phyloP scores from a whole-genome alignment of 2,329 filamentous ascomycete species.

The Arthrocladium fulminans region DNA sequence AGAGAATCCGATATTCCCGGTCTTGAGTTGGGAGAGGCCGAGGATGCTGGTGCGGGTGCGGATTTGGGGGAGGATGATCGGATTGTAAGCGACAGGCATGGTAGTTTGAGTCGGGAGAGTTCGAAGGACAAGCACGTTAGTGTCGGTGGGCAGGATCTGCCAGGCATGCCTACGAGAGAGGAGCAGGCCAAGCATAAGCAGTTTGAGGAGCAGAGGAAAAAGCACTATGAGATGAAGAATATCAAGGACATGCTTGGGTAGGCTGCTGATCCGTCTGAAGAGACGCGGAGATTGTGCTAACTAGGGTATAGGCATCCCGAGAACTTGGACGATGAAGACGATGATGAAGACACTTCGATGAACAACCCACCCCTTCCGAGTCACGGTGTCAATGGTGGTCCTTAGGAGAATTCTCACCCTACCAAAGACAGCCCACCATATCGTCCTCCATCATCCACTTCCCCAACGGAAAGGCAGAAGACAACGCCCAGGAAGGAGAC shows the following conservation, averaged over 20 bases:
- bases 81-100: slow-evolving; percentile 28
- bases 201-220: slow-evolving; percentile 88
- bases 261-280: slow-evolving; percentile 23
- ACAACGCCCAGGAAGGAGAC: no score
- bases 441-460: not conserved
- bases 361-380: slow-evolving; percentile 33
- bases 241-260: slow-evolving; percentile 79
- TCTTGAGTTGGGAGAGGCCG: slow-evolving; percentile 84
- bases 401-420: not conserved
- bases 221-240: slow-evolving; percentile 97
- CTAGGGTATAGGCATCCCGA: slow-evolving; percentile 48
- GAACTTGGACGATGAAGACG: slow-evolving; percentile 51
- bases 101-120: slow-evolving; percentile 32
- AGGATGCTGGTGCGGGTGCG: slow-evolving; percentile 52
- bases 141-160: slow-evolving; percentile 51
- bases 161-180: slow-evolving; percentile 55
- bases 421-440: not conserved
- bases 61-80: slow-evolving; percentile 36
- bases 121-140: slow-evolving; percentile 66
- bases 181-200: slow-evolving; percentile 83
- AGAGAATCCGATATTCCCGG: slow-evolving; percentile 78
- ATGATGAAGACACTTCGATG: slow-evolving; percentile 46
- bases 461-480: no score
- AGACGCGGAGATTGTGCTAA: not conserved
- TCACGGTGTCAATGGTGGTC: slow-evolving; percentile 24